phyloP scores from a whole-genome alignment of 179 eudicot species.

The Amaranthus tricolor region DNA sequence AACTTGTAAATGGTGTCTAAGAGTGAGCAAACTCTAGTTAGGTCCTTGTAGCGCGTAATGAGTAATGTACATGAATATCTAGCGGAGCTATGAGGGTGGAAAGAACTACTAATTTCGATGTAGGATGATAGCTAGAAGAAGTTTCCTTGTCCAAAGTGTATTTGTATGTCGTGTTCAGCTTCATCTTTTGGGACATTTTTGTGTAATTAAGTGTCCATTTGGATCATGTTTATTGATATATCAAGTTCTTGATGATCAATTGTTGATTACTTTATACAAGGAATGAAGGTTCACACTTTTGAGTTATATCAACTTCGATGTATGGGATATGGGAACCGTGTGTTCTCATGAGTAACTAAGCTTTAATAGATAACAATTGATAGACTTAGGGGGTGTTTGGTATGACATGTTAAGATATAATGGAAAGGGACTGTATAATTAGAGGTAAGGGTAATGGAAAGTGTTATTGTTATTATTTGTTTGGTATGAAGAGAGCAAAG shows the following conservation, averaged over 20 bases:
- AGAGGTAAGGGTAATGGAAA: too few species aligned
- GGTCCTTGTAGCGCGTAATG: not conserved
- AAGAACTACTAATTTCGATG: not conserved
- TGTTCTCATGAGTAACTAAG: not conserved
- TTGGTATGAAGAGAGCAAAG: too few species aligned
- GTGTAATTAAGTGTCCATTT: not conserved
- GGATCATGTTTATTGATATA: not conserved
- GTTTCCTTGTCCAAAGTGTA: too few species aligned
- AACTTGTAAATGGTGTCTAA: not conserved
- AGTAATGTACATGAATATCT: too few species aligned
- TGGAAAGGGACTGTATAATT: too few species aligned
- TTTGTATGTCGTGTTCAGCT: not conserved
- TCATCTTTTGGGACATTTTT: not conserved
- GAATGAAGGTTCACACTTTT: not conserved
- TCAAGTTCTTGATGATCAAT: not conserved
- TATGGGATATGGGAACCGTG: not conserved
- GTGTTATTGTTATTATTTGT: too few species aligned
- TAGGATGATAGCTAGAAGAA: not conserved
- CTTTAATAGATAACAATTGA: not conserved
- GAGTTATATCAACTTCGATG: not conserved
- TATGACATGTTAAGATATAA: too few species aligned
- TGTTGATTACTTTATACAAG: not conserved
- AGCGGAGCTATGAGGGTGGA: not conserved
- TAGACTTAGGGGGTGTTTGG: constrained; percentile 9
- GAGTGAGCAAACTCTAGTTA: not conserved